phyloP scores from a whole-genome alignment of 2,329 filamentous ascomycete species.

The Sporothrix brunneoviolacea region DNA sequence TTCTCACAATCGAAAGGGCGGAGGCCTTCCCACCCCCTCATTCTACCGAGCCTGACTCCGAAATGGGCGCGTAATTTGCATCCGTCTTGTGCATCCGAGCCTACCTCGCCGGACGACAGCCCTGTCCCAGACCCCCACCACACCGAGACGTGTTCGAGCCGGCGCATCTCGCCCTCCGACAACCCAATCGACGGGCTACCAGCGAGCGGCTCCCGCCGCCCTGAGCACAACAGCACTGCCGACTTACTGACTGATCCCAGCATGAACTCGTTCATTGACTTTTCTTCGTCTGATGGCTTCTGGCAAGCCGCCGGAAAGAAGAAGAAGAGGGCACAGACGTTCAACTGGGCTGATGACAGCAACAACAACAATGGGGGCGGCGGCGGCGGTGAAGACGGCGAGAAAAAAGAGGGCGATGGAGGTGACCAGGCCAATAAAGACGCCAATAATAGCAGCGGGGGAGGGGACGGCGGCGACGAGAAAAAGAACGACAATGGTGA shows the following conservation, averaged over 20 bases:
- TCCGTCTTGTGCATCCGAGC: slow-evolving; percentile 2
- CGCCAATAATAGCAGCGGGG: slow-evolving; percentile 27
- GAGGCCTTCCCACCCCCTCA: slow-evolving; percentile 9
- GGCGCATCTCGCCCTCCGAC: slow-evolving; percentile 10
- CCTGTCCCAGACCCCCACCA: slow-evolving; percentile 19
- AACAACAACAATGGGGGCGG: slow-evolving; percentile 36
- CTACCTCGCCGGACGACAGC: slow-evolving; percentile 16
- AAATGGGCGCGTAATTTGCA: slow-evolving; percentile 20
- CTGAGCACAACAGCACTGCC: slow-evolving; percentile 19
- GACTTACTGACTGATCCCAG: slow-evolving; percentile 41
- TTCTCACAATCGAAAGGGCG: background rate
- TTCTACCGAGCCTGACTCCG: slow-evolving; percentile 24
- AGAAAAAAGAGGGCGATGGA: slow-evolving; percentile 27
- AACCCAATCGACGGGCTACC: background rate
- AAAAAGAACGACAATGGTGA: slow-evolving; percentile 26
- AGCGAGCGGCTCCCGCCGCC: background rate
- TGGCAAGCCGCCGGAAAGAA: slow-evolving; percentile 54
- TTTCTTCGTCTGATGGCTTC: slow-evolving; percentile 47
- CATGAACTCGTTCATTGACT: slow-evolving; percentile 46
- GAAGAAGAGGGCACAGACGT: slow-evolving; percentile 32
- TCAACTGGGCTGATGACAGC: slow-evolving; percentile 37
- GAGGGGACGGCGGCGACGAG: slow-evolving; percentile 21
- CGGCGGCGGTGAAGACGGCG: slow-evolving; percentile 31
- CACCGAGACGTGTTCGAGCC: slow-evolving; percentile 14
- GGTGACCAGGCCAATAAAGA: slow-evolving; percentile 22